phyloP scores from a whole-genome alignment of 768 basidiomycete species.

The Lactarius psammicola region DNA sequence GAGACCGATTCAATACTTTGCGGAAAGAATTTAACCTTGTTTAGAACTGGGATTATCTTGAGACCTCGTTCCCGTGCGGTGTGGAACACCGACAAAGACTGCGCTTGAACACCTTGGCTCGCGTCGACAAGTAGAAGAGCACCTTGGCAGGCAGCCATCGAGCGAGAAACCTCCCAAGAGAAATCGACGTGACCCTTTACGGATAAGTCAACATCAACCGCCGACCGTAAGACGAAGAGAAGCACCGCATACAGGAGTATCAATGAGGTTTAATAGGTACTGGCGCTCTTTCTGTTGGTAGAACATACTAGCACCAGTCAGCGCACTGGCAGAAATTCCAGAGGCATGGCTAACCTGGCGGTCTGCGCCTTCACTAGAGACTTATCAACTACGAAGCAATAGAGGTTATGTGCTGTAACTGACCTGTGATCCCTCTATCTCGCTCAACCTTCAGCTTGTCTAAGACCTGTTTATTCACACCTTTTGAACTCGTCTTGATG shows the following conservation, averaged over 20 bases:
- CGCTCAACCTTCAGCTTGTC: slow-evolving; percentile 97
- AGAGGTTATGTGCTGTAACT: slow-evolving; percentile 23
- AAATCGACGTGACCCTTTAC: slow-evolving; percentile 94
- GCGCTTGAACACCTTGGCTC: slow-evolving; percentile 97
- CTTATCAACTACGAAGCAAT: slow-evolving; percentile 1
- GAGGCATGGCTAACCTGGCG: slow-evolving; percentile 55
- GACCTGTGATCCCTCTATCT: slow-evolving; percentile 94
- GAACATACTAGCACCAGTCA: slow-evolving; percentile 62
- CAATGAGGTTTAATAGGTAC: slow-evolving; percentile 90
- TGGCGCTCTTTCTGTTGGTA: slow-evolving; percentile 51
- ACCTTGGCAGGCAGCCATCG: slow-evolving; percentile 90
- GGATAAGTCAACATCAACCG: neutral
- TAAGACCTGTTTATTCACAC: slow-evolving; percentile 79
- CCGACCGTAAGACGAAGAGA: neutral
- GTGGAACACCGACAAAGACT: slow-evolving; percentile 93
- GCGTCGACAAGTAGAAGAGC: slow-evolving; percentile 85
- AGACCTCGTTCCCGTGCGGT: slow-evolving; percentile 79
- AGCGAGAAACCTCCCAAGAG: slow-evolving; percentile 93
- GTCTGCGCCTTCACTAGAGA: slow-evolving; percentile 89
- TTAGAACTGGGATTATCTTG: slow-evolving; percentile 85
- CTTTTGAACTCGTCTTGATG: slow-evolving; percentile 61
- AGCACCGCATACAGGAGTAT: slow-evolving; percentile 71
- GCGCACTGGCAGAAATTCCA: slow-evolving; percentile 22
- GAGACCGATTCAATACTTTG: slow-evolving; percentile 5
- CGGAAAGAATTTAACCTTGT: slow-evolving; percentile 59